A percentile compares a stretch with the other conserved stretches of the same genome.
Evolutionary conservation across 805 yeast species (phyloP).

Genomic region (Teunomyces barrocoloradensis): DNA sequence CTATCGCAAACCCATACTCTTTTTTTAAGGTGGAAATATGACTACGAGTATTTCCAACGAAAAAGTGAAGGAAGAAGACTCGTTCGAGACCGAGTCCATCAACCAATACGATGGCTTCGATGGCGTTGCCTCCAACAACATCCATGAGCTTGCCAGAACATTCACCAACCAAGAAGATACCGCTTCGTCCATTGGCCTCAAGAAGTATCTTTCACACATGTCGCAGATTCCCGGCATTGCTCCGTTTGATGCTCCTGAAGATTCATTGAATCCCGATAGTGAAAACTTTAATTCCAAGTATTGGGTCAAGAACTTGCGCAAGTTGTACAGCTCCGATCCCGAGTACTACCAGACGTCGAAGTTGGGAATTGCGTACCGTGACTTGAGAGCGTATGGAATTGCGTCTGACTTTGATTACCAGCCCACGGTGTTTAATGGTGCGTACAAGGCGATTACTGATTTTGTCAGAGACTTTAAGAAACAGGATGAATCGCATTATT

Average conservation of each 20-base stretch:
- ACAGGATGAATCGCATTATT: slow-evolving; percentile 19
- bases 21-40: neutral
- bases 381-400: slow-evolving; percentile 58
- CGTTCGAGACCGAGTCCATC: neutral
- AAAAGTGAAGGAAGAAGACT: neutral
- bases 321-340: slow-evolving; percentile 48
- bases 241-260: slow-evolving; percentile 26
- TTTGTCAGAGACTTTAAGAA: slow-evolving; percentile 11
- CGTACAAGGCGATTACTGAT: slow-evolving; percentile 16
- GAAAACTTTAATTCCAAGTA: slow-evolving; percentile 57
- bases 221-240: slow-evolving; percentile 47
- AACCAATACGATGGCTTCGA: slow-evolving; percentile 10
- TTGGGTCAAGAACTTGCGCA: slow-evolving; percentile 65
- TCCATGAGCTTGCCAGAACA: slow-evolving; percentile 24
- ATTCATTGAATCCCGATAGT: slow-evolving; percentile 54
- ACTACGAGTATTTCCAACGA: neutral
- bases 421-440: slow-evolving; percentile 50
- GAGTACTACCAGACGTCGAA: slow-evolving; percentile 60
- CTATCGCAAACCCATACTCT: too few species aligned
- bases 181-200: slow-evolving; percentile 19
- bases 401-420: slow-evolving; percentile 68
- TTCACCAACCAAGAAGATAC: slow-evolving; percentile 11
- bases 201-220: slow-evolving; percentile 45
- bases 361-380: slow-evolving; percentile 57
- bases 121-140: slow-evolving; percentile 9